Conservation (phyloP, 805 yeast genomes). For the Schwanniomyces polymorphus region DNA sequence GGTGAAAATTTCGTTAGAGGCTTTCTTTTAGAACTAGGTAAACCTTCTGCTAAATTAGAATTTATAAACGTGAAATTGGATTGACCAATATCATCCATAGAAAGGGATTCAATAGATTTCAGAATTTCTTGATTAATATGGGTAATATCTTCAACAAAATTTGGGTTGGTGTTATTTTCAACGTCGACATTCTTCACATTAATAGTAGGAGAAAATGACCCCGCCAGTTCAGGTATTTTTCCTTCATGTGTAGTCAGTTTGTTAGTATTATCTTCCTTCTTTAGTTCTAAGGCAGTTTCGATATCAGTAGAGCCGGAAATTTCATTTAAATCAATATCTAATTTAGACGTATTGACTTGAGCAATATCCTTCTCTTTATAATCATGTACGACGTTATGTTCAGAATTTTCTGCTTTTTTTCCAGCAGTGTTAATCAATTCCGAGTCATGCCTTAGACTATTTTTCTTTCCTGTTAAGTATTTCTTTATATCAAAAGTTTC, state of each 20-base stretch:
- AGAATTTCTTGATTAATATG: slow-evolving; percentile 14
- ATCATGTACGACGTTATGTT: neutral
- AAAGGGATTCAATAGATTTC: slow-evolving; percentile 4
- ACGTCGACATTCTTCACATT: neutral
- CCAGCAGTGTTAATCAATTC: neutral
- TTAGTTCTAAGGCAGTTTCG: neutral
- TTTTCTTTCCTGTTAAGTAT: too few relatives aligned
- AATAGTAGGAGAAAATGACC: neutral
- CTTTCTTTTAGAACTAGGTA: neutral
- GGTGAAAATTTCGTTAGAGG: neutral
- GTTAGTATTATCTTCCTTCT: neutral
- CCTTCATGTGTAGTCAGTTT: too few relatives aligned
- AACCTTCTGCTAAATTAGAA: neutral
- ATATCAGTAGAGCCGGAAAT: slow-evolving; percentile 16
- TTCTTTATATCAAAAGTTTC: neutral
- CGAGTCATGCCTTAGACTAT: neutral
- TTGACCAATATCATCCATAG: neutral
- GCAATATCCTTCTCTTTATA: too few relatives aligned
- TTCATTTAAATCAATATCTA: neutral
- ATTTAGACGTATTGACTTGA: neutral
- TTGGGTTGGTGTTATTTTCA: slow-evolving; percentile 2
- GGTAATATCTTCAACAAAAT: slow-evolving; percentile 17
- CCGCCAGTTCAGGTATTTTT: too few relatives aligned
- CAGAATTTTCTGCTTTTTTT: neutral
- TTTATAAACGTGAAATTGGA: neutral